Base-by-base conservation (phyloP, 2,329 filamentous ascomycete genomes). In the Thielaviopsis musarum region DNA sequence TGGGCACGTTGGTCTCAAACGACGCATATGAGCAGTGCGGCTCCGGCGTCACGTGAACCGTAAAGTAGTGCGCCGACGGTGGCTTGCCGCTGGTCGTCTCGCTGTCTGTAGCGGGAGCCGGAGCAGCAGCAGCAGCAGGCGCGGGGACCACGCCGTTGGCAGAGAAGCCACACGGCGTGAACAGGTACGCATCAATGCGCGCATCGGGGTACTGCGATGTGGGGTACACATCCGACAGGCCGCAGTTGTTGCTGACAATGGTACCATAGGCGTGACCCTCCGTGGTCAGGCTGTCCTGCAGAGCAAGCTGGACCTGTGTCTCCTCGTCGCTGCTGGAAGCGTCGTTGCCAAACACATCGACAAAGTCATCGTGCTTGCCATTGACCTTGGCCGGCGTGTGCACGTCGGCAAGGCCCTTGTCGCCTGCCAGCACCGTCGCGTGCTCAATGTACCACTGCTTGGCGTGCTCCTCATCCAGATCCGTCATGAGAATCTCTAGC, bases 1-100 rank as follows among this genome's bases (percentile, higher is more conserved):
- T 87, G 1, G 93, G 93, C 3, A 98, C 91, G 66, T 97, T 98
- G 65, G 93, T 97, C 77, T 98, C 93, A 69, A 98, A 98, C 1
- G 90, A 96, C 41, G 93, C 93, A 70, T 95, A 98, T 5, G 91
- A 96, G 76, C 91, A 98, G 67, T 95, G 84, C 15, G 91, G 89
- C 77, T 98, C 93, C 0, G 93, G 93, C 0, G 93, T 98, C 65
- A 98, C 93, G 69, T 98, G 93, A 24, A 98, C 93, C 0, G 91
- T 98, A 73, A 96, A 98, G 75, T 98, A 98, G 73, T 97, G 90
- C 49, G 82, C 85, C 3, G 79, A 74, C 57, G 76, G 76, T 62
- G 60, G 19, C 22, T 54, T 45, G 49, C 49, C 54, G 21, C 54
- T 54, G 48, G 52, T 10, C 28, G 41, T 48, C 30, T 17, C n/a